These are phyloP conservation scores for Hippophae tibetana DNA, from an alignment of 306 rosid genomes.

Conservation along the genomic window DNA sequence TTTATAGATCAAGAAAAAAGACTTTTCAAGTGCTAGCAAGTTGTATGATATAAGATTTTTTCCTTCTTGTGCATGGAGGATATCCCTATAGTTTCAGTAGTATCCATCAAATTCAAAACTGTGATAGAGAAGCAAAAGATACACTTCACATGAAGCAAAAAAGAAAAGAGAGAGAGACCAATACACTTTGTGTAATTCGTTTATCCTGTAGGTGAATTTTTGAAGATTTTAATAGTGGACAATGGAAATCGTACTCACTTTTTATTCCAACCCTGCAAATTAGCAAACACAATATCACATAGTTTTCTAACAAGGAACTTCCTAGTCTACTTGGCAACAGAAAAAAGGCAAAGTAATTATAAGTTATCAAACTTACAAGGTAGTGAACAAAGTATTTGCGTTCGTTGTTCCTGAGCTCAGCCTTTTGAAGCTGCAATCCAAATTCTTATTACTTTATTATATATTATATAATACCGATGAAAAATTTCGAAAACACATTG, in stretches of 20 bases:
- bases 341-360: neutral
- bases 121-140: too few relatives aligned
- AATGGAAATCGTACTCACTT: slow-evolving; percentile 52
- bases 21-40: neutral
- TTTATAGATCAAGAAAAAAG: neutral
- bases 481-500: neutral
- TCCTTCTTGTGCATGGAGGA: neutral
- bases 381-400: slow-evolving; percentile 97
- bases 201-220: too few relatives aligned
- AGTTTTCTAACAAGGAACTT: slow-evolving; percentile 7
- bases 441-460: slow-evolving; percentile 11
- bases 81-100: neutral
- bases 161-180: too few relatives aligned
- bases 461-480: neutral
- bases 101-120: too few relatives aligned
- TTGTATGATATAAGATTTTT: neutral
- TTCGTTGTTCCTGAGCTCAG: slow-evolving; percentile 71
- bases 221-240: slow-evolving; percentile 9
- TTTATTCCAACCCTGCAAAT: slow-evolving; percentile 99
- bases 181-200: neutral
- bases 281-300: slow-evolving; percentile 15
- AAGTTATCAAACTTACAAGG: slow-evolving; percentile 55
- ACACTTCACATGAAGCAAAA: too few relatives aligned
- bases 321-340: neutral
- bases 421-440: slow-evolving; percentile 59